Percentiles rank a stretch among this genome's conserved stretches.
Conservation (phyloP, 768 basidiomycete genomes). For the Rhodotorula toruloides region DNA sequence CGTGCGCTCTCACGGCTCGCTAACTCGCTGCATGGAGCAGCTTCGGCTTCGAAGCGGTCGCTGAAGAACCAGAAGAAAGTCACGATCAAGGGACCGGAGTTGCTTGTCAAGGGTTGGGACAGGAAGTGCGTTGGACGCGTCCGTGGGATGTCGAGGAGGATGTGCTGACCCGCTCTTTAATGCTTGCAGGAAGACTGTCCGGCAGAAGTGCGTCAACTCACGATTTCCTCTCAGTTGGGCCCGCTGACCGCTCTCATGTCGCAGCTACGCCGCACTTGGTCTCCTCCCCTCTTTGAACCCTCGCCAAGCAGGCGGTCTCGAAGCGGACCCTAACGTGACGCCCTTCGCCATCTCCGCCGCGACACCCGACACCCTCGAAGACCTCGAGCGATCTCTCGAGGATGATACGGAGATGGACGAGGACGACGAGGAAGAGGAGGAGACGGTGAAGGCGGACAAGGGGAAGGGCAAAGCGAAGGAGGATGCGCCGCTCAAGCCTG, state of each 20-base stretch:
- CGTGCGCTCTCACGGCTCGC: not conserved
- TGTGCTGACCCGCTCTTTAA: too few species aligned
- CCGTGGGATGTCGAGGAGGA: not conserved
- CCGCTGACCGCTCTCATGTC: not conserved
- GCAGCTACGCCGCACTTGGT: conserved; percentile 34
- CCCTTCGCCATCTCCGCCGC: conserved; percentile 22
- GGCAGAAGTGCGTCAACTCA: conserved; percentile 31
- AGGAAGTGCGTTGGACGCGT: conserved; percentile 12
- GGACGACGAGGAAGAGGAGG: conserved; percentile 12
- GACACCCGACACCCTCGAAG: conserved; percentile 20
- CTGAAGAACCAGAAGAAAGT: conserved; percentile 27
- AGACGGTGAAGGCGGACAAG: conserved; percentile 36
- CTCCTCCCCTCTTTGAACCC: conserved; percentile 26
- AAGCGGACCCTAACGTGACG: conserved; percentile 7
- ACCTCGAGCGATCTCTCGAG: conserved; percentile 14
- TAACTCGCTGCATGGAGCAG: not conserved
- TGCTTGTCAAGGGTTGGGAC: conserved; percentile 34
- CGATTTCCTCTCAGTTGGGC: too few species aligned
- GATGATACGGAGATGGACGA: conserved; percentile 4
- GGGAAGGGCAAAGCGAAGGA: not conserved
- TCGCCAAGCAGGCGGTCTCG: conserved; percentile 36
- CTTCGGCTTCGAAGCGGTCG: not conserved
- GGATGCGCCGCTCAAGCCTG: conserved; percentile 50
- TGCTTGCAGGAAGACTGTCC: conserved; percentile 33
- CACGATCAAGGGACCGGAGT: conserved; percentile 32